Percentiles rank a stretch among this genome's conserved stretches.
These are phyloP conservation scores for Brasilioporus rufonigricans DNA, from an alignment of 768 basidiomycete species.

Conservation along the genomic window DNA sequence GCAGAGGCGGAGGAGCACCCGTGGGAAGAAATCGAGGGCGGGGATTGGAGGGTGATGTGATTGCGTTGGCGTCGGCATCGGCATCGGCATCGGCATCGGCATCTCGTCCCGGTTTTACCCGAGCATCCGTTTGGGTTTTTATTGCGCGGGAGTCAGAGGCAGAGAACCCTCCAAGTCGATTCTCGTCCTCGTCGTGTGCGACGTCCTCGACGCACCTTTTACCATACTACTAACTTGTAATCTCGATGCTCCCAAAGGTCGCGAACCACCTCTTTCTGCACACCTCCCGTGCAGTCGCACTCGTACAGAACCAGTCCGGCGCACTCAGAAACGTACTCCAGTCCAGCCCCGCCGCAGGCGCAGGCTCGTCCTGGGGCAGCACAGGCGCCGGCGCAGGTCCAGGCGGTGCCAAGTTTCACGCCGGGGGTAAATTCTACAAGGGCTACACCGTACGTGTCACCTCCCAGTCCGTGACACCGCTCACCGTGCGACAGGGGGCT, in stretches of 20 bases:
- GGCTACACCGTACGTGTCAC: conserved; percentile 57
- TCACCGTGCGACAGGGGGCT: conserved; percentile 46
- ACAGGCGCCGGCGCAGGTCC: conserved; percentile 55
- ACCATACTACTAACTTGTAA: conserved; percentile 2
- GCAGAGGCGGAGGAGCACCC: conserved; percentile 14
- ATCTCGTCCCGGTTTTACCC: conserved; percentile 24
- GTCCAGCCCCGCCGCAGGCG: conserved; percentile 42
- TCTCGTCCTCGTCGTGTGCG: neutral
- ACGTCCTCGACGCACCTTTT: neutral
- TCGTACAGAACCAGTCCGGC: conserved; percentile 67
- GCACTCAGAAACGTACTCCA: conserved; percentile 78
- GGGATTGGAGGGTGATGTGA: conserved; percentile 30
- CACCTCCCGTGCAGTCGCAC: conserved; percentile 71
- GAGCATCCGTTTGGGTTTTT: conserved; percentile 17
- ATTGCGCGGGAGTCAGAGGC: conserved; percentile 4
- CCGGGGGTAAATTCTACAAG: conserved; percentile 69
- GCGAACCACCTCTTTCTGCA: conserved; percentile 75
- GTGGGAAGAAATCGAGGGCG: conserved; percentile 30
- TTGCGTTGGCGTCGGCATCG: conserved; percentile 16
- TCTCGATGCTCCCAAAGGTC: conserved; percentile 76
- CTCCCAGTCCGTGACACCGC: neutral
- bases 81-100: conserved; percentile 7
- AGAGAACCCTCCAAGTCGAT: too few species aligned
- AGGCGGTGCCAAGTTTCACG: conserved; percentile 68
- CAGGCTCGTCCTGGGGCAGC: conserved; percentile 52